Evolutionary conservation across 352 stramenopile genomes (phyloP).

Genomic region (Phytophthora hybrid): DNA sequence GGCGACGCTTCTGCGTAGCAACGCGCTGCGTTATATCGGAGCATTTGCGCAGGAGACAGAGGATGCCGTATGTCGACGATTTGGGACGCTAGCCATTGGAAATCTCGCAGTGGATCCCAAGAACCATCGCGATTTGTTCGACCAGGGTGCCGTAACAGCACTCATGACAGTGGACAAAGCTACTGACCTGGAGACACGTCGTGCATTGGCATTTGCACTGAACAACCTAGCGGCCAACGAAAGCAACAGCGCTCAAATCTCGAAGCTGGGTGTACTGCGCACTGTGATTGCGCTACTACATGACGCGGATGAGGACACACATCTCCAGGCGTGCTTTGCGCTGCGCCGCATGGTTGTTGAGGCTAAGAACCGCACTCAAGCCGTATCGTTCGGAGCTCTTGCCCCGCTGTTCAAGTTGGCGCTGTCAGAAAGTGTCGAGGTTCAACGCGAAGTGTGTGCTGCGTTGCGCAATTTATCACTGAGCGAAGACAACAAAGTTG

Average conservation of each 20-base stretch:
- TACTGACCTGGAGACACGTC: slow-evolving; percentile 91
- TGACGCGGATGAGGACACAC: slow-evolving; percentile 93
- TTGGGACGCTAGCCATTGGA: slow-evolving; percentile 91
- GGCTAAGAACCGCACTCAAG: slow-evolving; percentile 91
- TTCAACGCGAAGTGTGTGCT: slow-evolving; percentile 93
- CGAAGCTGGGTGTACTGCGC: slow-evolving; percentile 88
- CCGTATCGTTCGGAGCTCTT: slow-evolving; percentile 94
- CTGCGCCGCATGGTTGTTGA: slow-evolving; percentile 93
- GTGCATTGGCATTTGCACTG: slow-evolving; percentile 94
- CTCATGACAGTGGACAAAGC: slow-evolving; percentile 90
- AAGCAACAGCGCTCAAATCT: slow-evolving; percentile 87
- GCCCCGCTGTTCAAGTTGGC: slow-evolving; percentile 90
- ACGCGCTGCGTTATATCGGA: slow-evolving; percentile 90
- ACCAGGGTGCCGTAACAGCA: slow-evolving; percentile 90
- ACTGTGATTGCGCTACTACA: slow-evolving; percentile 88
- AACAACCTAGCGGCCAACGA: slow-evolving; percentile 95
- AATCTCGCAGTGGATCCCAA: slow-evolving; percentile 91
- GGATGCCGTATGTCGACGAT: slow-evolving; percentile 89
- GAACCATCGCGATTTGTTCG: slow-evolving; percentile 94
- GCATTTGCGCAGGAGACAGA: slow-evolving; percentile 85
- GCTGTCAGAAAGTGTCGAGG: slow-evolving; percentile 87
- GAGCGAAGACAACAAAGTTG: slow-evolving; percentile 93
- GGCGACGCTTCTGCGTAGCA: slow-evolving; percentile 82
- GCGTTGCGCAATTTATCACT: slow-evolving; percentile 93
- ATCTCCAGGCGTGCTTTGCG: slow-evolving; percentile 94